Evolutionary conservation across 2,329 filamentous ascomycete genomes (phyloP).

Genomic region (Davidsoniella eucalypti): DNA sequence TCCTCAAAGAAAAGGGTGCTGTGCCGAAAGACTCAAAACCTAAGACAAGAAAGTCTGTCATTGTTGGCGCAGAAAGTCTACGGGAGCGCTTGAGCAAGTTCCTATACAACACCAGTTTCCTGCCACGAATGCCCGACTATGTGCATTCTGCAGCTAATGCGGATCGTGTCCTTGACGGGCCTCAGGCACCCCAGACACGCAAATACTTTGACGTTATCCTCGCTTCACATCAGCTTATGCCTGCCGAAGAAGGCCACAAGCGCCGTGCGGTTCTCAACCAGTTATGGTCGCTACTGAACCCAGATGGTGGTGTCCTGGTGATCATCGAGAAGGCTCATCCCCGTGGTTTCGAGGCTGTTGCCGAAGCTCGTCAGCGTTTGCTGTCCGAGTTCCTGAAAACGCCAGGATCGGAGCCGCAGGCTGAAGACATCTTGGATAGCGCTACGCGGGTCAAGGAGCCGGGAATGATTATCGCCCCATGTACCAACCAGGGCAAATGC

Average conservation of each 20-base stretch:
- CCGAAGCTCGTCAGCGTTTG: conserved; percentile 64
- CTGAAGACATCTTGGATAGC: conserved; percentile 13
- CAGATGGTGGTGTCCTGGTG: conserved; percentile 71
- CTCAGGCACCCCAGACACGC: conserved; percentile 36
- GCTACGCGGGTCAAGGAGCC: conserved; percentile 32
- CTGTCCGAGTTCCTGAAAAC: conserved; percentile 55
- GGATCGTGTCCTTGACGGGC: conserved; percentile 41
- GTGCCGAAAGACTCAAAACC: conserved; percentile 24
- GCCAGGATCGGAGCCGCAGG: conserved; percentile 21
- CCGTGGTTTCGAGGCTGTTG: conserved; percentile 82
- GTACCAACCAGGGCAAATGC: conserved; percentile 76
- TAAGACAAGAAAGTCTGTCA: conserved; percentile 60
- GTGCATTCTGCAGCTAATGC: conserved; percentile 46
- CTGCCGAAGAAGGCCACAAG: conserved; percentile 56
- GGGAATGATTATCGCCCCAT: conserved; percentile 55
- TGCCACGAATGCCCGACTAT: conserved; percentile 83
- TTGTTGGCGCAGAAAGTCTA: conserved; percentile 60
- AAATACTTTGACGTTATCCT: conserved; percentile 86
- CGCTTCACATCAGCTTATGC: conserved; percentile 68
- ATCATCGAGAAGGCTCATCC: conserved; percentile 83
- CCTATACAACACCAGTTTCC: conserved; percentile 76
- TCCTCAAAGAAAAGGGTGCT: conserved; percentile 37
- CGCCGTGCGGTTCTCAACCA: conserved; percentile 71
- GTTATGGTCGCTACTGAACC: conserved; percentile 72
- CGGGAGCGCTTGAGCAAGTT: conserved; percentile 60